phyloP scores from a whole-genome alignment of 164 flowering plant genomes.

The Berberis vulgaris region DNA sequence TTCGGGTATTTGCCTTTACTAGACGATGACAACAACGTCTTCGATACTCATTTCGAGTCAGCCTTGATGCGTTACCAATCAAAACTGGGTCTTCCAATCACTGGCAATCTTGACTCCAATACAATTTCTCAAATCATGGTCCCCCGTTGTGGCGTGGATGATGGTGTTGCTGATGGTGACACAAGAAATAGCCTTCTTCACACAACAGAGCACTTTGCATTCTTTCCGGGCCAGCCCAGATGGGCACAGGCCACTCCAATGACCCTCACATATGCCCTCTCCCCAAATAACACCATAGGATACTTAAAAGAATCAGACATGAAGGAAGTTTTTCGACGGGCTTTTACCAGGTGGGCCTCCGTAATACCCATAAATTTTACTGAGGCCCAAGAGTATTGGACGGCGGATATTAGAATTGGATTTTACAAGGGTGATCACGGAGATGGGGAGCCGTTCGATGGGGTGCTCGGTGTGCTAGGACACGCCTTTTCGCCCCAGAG shows the following conservation, averaged over 20 bases:
- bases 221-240: slow-evolving; percentile 51
- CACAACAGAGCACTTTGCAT: slow-evolving; percentile 25
- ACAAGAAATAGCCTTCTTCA: slow-evolving; percentile 6
- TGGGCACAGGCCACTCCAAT: slow-evolving; percentile 39
- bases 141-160: slow-evolving; percentile 41
- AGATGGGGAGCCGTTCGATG: slow-evolving; percentile 77
- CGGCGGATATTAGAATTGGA: slow-evolving; percentile 57
- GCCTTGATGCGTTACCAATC: slow-evolving; percentile 39
- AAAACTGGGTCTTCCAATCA: slow-evolving; percentile 33
- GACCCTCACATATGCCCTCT: slow-evolving; percentile 51
- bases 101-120: slow-evolving; percentile 33
- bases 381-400: slow-evolving; percentile 28
- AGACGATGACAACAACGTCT: slow-evolving; percentile 29
- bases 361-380: slow-evolving; percentile 54
- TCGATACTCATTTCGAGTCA: slow-evolving; percentile 32
- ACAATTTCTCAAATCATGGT: slow-evolving; percentile 34
- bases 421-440: slow-evolving; percentile 68
- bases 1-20: slow-evolving; percentile 40
- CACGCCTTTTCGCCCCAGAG: slow-evolving; percentile 67
- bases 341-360: slow-evolving; percentile 46
- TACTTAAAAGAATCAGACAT: slow-evolving; percentile 23
- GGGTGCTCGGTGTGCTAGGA: slow-evolving; percentile 61
- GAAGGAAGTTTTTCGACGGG: slow-evolving; percentile 24
- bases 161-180: slow-evolving; percentile 15
- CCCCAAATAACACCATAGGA: slow-evolving; percentile 14